Conservation (phyloP, 169 alveolate genomes). For the Hepatocystis sp. region DNA sequence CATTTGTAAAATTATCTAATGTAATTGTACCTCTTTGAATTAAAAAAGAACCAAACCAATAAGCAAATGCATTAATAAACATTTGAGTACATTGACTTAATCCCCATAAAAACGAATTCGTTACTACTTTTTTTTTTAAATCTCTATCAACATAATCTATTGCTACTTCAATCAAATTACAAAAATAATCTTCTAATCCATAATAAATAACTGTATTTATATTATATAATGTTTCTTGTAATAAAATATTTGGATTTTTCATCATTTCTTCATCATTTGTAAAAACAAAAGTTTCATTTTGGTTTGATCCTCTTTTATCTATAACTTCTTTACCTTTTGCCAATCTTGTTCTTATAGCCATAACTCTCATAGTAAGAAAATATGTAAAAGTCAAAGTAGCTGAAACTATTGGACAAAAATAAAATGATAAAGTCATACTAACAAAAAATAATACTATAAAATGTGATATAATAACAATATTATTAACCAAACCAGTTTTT, state of each 20-base stretch:
- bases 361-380: conserved; percentile 17
- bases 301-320: not conserved
- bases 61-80: conserved; percentile 50
- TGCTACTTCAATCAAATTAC: conserved; percentile 41
- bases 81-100: conserved; percentile 68
- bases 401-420: conserved; percentile 74
- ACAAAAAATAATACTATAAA: conserved; percentile 45
- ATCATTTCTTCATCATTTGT: conserved; percentile 56
- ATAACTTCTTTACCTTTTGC: conserved; percentile 7
- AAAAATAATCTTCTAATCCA: conserved; percentile 69
- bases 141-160: conserved; percentile 24
- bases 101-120: conserved; percentile 60
- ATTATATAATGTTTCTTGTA: conserved; percentile 72
- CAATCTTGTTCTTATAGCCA: conserved; percentile 44
- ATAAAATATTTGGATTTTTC: conserved; percentile 41
- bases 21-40: conserved; percentile 20
- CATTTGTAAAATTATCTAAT: conserved; percentile 53
- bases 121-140: conserved; percentile 11
- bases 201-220: conserved; percentile 38
- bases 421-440: conserved; percentile 50
- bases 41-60: conserved; percentile 73
- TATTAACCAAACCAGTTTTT: conserved; percentile 74
- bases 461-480: conserved; percentile 52
- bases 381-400: conserved; percentile 35
- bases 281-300: conserved; percentile 3